A percentile compares a stretch with the other conserved stretches of the same genome.
phyloP scores from a whole-genome alignment of 805 yeast genomes.

The Schizosaccharomyces octosporus region DNA sequence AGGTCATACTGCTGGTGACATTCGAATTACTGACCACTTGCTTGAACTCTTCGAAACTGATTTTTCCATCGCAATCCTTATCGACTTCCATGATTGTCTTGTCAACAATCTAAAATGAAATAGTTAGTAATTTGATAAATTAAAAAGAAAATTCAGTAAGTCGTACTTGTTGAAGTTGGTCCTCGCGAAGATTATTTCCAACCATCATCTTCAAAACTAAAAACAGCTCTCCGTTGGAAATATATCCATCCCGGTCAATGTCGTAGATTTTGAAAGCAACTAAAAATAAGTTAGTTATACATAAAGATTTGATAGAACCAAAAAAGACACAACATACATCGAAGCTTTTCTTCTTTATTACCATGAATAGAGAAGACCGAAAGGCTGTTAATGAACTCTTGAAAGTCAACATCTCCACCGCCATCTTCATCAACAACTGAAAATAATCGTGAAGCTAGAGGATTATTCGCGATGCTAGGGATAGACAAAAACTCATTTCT shows the following conservation, averaged over 20 bases:
- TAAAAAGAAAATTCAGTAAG: no score
- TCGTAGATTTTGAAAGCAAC: constrained; percentile 84
- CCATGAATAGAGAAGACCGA: constrained; percentile 76
- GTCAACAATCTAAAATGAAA: constrained; percentile 23
- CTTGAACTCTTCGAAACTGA: constrained; percentile 70
- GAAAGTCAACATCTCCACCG: constrained; percentile 82
- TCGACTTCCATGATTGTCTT: constrained; percentile 88
- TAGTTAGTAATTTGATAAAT: background rate
- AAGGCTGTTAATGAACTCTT: constrained; percentile 70
- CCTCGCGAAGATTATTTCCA: constrained; percentile 65
- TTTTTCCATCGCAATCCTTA: constrained; percentile 58
- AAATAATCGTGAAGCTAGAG: constrained; percentile 68
- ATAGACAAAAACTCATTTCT: constrained; percentile 72
- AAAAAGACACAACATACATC: constrained; percentile 14
- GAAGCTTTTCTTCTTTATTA: constrained; percentile 51
- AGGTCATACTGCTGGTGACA: background rate
- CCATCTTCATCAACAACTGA: constrained; percentile 87
- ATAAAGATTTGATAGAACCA: background rate
- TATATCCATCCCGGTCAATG: constrained; percentile 81
- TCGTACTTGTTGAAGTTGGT: constrained; percentile 52
- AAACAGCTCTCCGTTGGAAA: constrained; percentile 84
- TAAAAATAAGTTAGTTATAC: background rate
- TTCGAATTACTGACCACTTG: constrained; percentile 13
- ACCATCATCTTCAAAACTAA: constrained; percentile 91
- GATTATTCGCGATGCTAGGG: constrained; percentile 79